Evolutionary conservation across 495 filamentous ascomycete species (phyloP), one percentile per base, ranked within the genome.

Genomic region (Hyphodiscus hymeniophilus): DNA sequence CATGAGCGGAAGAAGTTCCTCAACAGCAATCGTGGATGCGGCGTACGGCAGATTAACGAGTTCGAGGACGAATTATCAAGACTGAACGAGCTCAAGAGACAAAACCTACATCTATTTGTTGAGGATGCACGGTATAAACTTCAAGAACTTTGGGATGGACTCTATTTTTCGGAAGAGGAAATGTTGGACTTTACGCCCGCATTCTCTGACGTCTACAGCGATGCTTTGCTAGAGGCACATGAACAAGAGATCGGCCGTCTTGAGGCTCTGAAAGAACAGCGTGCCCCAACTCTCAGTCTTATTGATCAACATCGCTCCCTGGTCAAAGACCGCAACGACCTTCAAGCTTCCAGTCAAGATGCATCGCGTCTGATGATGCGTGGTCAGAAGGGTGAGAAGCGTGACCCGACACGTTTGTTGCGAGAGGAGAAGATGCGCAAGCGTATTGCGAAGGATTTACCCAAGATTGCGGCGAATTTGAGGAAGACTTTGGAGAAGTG

Each of bases 361-460:
- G 89, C 94, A 22, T 96, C 89, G 18, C 82, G 92, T 21, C 72
- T 99, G 12, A 86, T 96, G 80, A 75, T 76, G 50, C 85, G 89
- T 32, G 90, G 90, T 2, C 80, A 82, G 46, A 95, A 91, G 66
- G 85, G 89, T 41, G 89, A 95, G 63, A 82, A 79, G 58, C 84
- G 92, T 56, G 92, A 99, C 63, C 92, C 92, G 0, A 89, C 87
- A 22, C 88, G 94, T 63, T 72, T 99, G n/a, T 69, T 99, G 23
- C 77, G 92, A 20, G 92, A 99, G 60, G 92, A 99, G 69, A 97
- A 95, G 74, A 92, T 95, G 87, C 79, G 92, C 33, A 99, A 97
- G 75, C 73, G 89, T 21, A 94, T 97, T 48, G 74, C 88, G 13
- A 96, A 96, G 65, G 92, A 99, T 54, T 72, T 99, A 35, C 92